These are phyloP conservation scores for Bauhinia variegata DNA, from an alignment of 306 rosid species.

Conservation along the genomic window DNA sequence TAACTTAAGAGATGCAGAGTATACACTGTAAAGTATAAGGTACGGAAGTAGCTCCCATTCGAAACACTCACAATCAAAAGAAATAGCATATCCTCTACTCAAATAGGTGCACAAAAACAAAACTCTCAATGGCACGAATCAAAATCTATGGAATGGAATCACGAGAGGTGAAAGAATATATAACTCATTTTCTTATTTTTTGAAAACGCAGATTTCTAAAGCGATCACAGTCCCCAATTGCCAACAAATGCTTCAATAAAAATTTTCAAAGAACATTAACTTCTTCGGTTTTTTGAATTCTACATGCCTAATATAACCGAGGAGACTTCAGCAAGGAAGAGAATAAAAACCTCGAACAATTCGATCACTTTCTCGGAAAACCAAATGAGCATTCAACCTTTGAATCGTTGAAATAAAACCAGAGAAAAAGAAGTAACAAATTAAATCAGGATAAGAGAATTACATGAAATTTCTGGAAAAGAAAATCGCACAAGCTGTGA, in stretches of 20 bases:
- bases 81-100: neutral
- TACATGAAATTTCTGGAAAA: neutral
- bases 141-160: constrained; percentile 30
- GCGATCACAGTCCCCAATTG: constrained; percentile 26
- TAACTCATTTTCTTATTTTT: neutral
- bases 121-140: constrained; percentile 24
- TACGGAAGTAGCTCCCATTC: neutral
- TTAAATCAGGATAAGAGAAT: neutral
- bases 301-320: constrained; percentile 1
- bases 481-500: neutral
- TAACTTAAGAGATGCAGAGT: constrained; percentile 11
- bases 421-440: neutral
- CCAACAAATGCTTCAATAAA: neutral
- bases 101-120: neutral
- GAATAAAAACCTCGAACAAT: neutral
- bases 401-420: constrained; percentile 15
- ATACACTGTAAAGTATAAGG: neutral
- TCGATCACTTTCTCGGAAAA: neutral
- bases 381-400: neutral
- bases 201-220: neutral
- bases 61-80: constrained; percentile 8
- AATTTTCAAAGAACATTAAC: constrained; percentile 2
- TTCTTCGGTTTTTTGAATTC: constrained; percentile 3
- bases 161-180: neutral
- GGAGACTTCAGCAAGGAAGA: constrained; percentile 1